These are phyloP conservation scores for Hymenoscyphus infarciens DNA, from an alignment of 2,329 filamentous ascomycete species.

Conservation along the genomic window DNA sequence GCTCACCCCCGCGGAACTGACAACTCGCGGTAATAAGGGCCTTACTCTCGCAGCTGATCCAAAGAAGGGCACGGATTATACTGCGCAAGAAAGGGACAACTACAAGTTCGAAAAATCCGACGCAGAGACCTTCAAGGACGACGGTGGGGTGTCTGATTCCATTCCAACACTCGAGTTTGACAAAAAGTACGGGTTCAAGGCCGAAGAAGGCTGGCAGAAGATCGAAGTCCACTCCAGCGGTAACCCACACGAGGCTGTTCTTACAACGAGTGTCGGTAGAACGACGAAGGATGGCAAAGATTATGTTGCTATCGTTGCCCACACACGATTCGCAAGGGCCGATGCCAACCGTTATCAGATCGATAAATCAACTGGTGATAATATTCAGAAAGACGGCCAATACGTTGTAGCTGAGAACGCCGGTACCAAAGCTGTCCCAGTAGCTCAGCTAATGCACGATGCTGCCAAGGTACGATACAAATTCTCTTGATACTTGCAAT, in stretches of 20 bases:
- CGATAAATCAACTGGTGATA: background rate
- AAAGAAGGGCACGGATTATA: background rate
- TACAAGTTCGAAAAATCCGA: background rate
- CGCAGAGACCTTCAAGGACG: background rate
- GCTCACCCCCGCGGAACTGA: no score
- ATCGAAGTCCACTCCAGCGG: background rate
- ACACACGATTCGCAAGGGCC: background rate
- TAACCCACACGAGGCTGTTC: background rate
- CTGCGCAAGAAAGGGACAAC: background rate
- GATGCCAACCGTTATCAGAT: background rate
- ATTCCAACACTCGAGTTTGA: background rate
- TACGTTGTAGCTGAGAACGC: background rate
- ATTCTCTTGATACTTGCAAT: background rate
- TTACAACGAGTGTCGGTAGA: conserved; percentile 2
- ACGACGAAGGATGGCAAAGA: background rate
- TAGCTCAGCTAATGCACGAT: background rate
- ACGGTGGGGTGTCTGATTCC: background rate
- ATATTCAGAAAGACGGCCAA: background rate
- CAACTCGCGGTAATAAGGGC: background rate
- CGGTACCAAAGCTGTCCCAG: background rate
- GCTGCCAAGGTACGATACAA: background rate
- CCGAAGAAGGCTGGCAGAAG: conserved; percentile 1
- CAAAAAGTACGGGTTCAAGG: conserved; percentile 4
- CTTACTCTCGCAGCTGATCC: background rate
- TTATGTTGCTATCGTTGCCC: conserved; percentile 6